These are phyloP conservation scores for Xylariaceae sp. DNA, from an alignment of 2,329 filamentous ascomycete species.

Conservation along the genomic window DNA sequence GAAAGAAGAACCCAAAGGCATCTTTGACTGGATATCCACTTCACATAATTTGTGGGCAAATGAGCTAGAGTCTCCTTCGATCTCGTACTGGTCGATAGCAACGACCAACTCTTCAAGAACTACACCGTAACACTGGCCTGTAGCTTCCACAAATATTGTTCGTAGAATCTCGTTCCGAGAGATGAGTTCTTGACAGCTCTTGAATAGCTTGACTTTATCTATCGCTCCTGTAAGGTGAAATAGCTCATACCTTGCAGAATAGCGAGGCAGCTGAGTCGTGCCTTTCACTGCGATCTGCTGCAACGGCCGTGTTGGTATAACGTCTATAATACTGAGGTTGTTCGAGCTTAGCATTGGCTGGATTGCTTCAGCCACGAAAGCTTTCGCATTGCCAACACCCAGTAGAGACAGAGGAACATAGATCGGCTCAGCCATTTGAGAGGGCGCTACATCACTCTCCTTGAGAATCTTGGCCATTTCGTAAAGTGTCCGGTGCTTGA, in stretches of 20 bases:
- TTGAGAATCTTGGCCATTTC: slow-evolving; percentile 60
- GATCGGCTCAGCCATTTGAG: slow-evolving; percentile 28
- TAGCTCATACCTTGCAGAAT: slow-evolving; percentile 67
- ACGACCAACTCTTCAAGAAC: slow-evolving; percentile 61
- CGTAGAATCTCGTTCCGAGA: slow-evolving; percentile 67
- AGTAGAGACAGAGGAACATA: slow-evolving; percentile 60
- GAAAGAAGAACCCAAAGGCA: slow-evolving; percentile 65
- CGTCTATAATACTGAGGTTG: slow-evolving; percentile 58
- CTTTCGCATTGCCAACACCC: slow-evolving; percentile 44
- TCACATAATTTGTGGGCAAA: slow-evolving; percentile 61
- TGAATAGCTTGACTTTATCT: slow-evolving; percentile 54
- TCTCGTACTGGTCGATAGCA: slow-evolving; percentile 58
- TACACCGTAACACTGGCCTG: slow-evolving; percentile 58
- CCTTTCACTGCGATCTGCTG: slow-evolving; percentile 65
- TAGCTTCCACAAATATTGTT: slow-evolving; percentile 65
- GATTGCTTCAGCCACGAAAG: slow-evolving; percentile 55
- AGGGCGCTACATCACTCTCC: slow-evolving; percentile 37
- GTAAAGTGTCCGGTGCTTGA: slow-evolving; percentile 53
- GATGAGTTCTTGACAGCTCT: slow-evolving; percentile 61
- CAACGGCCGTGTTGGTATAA: slow-evolving; percentile 63
- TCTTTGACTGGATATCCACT: slow-evolving; percentile 59
- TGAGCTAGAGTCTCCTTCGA: slow-evolving; percentile 55
- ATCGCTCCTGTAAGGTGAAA: slow-evolving; percentile 64
- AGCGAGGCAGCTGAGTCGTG: slow-evolving; percentile 63
- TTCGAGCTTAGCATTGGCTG: slow-evolving; percentile 57